These are phyloP conservation scores for Pseudogymnoascus sp. DNA, from an alignment of 2,329 filamentous ascomycete genomes.

Conservation along the genomic window DNA sequence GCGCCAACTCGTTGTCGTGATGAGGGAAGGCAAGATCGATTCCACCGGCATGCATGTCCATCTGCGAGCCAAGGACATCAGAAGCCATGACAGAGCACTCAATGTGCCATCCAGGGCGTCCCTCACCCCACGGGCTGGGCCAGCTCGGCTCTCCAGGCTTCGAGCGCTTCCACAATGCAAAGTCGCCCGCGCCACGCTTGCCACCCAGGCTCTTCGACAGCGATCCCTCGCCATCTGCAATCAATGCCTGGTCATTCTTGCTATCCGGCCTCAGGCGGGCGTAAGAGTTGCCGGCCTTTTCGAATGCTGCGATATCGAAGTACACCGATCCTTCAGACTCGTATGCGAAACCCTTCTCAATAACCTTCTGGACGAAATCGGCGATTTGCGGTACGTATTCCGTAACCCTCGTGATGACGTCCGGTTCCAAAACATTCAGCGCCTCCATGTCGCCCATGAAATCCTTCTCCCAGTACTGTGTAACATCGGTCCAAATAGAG, in stretches of 20 bases:
- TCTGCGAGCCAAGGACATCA: conserved; percentile 70
- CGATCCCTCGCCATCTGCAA: conserved; percentile 84
- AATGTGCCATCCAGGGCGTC: conserved; percentile 92
- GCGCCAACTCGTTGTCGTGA: conserved; percentile 86
- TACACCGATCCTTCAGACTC: conserved; percentile 78
- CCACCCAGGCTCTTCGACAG: conserved; percentile 52
- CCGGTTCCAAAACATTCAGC: conserved; percentile 76
- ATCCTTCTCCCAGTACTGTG: conserved; percentile 74
- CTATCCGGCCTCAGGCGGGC: conserved; percentile 80
- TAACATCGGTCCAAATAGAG: conserved; percentile 77
- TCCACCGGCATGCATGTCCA: conserved; percentile 91
- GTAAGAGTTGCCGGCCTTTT: conserved; percentile 76
- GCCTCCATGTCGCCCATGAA: conserved; percentile 84
- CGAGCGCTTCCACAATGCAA: conserved; percentile 88
- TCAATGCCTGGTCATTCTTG: conserved; percentile 71
- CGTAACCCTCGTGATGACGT: conserved; percentile 80
- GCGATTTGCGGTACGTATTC: conserved; percentile 87
- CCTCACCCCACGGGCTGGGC: conserved; percentile 79
- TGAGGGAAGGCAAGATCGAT: conserved; percentile 88
- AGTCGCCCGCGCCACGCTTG: conserved; percentile 75
- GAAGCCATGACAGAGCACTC: conserved; percentile 96
- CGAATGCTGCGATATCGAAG: conserved; percentile 84
- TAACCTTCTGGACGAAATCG: conserved; percentile 71
- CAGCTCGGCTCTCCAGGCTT: conserved; percentile 89
- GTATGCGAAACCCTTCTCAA: conserved; percentile 82